Base-by-base conservation (phyloP, 345 rosid species). In the Eucalyptus microcorys region DNA sequence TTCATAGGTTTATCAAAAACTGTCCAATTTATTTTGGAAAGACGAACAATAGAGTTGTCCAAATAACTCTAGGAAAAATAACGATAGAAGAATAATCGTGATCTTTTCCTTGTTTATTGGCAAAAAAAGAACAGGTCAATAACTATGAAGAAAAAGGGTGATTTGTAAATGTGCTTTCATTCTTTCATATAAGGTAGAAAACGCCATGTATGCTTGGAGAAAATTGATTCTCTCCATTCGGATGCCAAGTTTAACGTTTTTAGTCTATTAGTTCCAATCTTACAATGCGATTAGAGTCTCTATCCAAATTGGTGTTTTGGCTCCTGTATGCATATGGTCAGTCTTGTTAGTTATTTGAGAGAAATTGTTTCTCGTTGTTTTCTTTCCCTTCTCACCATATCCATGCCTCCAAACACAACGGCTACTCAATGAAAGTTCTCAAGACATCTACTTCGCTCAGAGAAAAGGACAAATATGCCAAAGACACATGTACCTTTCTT, bases 401-500 rank as follows among this genome's bases (percentile, higher is more conserved):
- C 81, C 81, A 71, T 37, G 81, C 26, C 81, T 71, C 45, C 45
- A 71, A 37, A 37, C 27, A 71, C 45, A 61, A 12, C 24, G 45
- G 45, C 81, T 71, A 71, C 81, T 37, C 11, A 43, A 71, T 19
- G 45, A 19, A 71, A 71, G 81, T 37, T 10, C 26, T 71, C 27
- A 34, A 37, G 40, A 71, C 81, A 19, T 37, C 81, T 34, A 50
- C 19, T 34, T 8, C 2, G 80, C 80, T 7, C 7, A 34, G 80
- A 68, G 43, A 17, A 68, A 68, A 68, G 80, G 80, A 68, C 43
- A 68, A 68, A 17, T 9, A 8, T 9, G 43, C 43, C 24, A 34
- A 68, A 47, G 37, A 30, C 43, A 76, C 16, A 10, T 21, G 64
- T 91, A 94, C 98, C 97, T 95, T 95, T 94, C 92, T 93, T 53